Base-by-base conservation (phyloP, 1,284 basidiomycete genomes). In the Cystobasidiaceae sp. region DNA sequence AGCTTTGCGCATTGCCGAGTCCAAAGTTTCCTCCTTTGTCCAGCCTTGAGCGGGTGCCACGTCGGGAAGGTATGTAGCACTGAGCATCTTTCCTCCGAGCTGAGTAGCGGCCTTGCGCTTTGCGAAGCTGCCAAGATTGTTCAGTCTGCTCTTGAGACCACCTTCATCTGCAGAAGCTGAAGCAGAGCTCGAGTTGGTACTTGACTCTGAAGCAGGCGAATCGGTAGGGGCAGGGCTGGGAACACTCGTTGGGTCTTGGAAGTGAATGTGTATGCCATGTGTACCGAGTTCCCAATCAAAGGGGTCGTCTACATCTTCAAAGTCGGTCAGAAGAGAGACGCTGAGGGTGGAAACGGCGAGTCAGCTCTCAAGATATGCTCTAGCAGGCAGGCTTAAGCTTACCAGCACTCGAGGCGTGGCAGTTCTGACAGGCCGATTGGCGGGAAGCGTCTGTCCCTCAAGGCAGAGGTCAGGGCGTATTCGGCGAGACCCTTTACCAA, bases 51-150 rank as follows among this genome's bases (percentile, higher is more conserved):
- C 91, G 0, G 86, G 83, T 43, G 89, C 87, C 57, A 98, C 88
- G 67, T 97, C 87, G 2, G 94, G 94, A n/a, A 98, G 82, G 77
- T 96, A 98, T 0, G 90, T 94, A 2, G 93, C 93, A 3, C 85
- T 85, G 70, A 96, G 85, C 2, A 81, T 66, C 44, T 69, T 33
- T 60, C 67, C 7, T 25, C 54, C 28, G 41, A n/a, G 19, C 25
- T n/a, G 2, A 48, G 7, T 30, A 21, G 27, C 8, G 43, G 27
- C 34, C 48, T 57, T 58, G 8, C 30, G 32, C 48, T 60, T 51
- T 7, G 45, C 33, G 13, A n/a, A 23, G 13, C 43, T 15, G 27
- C 28, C 21, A 9, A 52, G 30, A 37, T 27, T 54, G 13, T 32
- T 30, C 17, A 51, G 37, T 23, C 43, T 43, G 23, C 25, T 41